Evolutionary conservation across 129 eudicot genomes (phyloP), one percentile per base, ranked within the genome.

Genomic region (Centaurea solstitialis): DNA sequence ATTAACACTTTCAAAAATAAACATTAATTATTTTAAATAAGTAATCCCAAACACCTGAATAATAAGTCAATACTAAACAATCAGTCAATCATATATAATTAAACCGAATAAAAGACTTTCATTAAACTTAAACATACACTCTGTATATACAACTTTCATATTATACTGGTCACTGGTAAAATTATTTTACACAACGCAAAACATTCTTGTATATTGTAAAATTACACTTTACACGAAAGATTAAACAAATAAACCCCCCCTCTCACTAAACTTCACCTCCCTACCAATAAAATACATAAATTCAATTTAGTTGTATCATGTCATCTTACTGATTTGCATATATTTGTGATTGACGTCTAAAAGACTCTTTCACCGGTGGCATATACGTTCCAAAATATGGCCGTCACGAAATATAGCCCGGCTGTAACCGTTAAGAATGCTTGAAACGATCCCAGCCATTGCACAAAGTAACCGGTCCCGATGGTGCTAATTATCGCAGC

Each of bases 391-490:
- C 96, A 95, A 70, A 95, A 93, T 40, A 93, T 85, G 81, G 98
- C 81, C 45, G 97, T 80, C 15, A 85, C 83, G 74, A 95, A 95
- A 68, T 95, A 95, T 7, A 95, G 93, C 67, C 91, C 72, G 1
- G 99, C 93, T 69, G 99, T 95, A 70, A 95, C 89, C 6, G 94
- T 88, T 28, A 95, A 80, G 78, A 95, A 95, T 22, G 99, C 97
- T 72, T 93, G 97, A 75, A 95, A 95, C 0, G 99, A 95, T 84
- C 99, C 99, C 10, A 91, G 82, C 99, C 99, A 93, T 71, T 95
- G 89, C 30, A 95, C 98, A 70, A 95, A 95, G 70, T 84, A 88
- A 47, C 99, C 98, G 10, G 99, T 88, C 33, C 98, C 98, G 4
- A 95, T 93, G 30, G 97, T 95, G 79, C 99, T 95, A 57, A 93